Percentiles rank a stretch among this genome's conserved stretches.
Evolutionary conservation across 1,284 basidiomycete genomes (phyloP).

Genomic region (Porogramme epimiltina): DNA sequence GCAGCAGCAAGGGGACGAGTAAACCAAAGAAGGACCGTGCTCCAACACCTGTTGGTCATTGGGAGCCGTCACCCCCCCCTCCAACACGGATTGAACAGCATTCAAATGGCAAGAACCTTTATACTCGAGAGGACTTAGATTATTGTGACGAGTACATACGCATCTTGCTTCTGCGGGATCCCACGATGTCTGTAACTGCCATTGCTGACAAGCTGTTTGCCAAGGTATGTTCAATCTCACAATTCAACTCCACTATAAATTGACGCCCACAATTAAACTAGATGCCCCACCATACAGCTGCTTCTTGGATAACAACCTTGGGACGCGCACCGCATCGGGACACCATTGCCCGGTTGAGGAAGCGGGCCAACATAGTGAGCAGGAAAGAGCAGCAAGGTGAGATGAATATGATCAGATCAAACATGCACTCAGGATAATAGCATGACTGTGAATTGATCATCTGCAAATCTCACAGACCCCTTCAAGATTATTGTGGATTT

Average conservation of each 20-base stretch:
- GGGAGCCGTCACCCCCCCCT: constrained; percentile 49
- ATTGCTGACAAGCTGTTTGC: constrained; percentile 36
- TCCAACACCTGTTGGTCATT: constrained; percentile 1
- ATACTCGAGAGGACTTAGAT: constrained; percentile 46
- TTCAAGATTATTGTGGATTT: constrained; percentile 51
- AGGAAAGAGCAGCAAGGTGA: no score
- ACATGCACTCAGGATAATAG: no score
- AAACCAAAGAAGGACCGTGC: neutral
- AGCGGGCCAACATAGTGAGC: constrained; percentile 38
- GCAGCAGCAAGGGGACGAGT: constrained; percentile 1
- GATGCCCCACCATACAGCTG: constrained; percentile 47
- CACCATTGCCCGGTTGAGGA: constrained; percentile 16
- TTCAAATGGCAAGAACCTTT: constrained; percentile 38
- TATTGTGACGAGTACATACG: constrained; percentile 41
- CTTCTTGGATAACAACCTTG: constrained; percentile 37
- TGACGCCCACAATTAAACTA: constrained; percentile 18
- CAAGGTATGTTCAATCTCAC: constrained; percentile 38
- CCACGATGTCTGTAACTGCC: constrained; percentile 31
- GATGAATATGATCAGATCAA: no score
- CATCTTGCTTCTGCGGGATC: constrained; percentile 40
- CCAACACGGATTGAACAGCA: constrained; percentile 29
- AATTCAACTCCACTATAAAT: neutral
- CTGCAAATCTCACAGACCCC: no score
- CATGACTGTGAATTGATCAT: no score
- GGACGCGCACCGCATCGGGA: constrained; percentile 1